Conservation (phyloP, 2,329 filamentous ascomycete genomes). For the Lizonia empirigonia region DNA sequence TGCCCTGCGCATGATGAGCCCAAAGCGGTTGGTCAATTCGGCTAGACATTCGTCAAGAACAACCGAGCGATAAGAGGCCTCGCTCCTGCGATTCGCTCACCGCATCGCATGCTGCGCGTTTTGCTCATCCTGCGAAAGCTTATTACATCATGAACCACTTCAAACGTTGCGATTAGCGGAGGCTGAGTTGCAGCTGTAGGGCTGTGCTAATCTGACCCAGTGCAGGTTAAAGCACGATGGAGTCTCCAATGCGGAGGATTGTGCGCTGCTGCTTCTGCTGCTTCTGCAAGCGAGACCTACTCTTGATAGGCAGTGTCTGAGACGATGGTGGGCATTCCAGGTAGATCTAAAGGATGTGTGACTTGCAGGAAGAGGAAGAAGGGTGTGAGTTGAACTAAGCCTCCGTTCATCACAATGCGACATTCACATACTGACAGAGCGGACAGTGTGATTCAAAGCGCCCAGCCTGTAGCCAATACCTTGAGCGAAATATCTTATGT, state of each 20-base stretch:
- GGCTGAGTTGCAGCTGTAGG: not conserved
- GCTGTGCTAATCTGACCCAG: not conserved
- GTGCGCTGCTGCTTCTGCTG: constrained; percentile 20
- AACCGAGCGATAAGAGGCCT: not conserved
- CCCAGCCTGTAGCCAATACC: constrained; percentile 66
- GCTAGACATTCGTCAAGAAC: not conserved
- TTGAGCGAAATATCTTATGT: constrained; percentile 62
- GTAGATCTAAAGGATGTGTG: constrained; percentile 42
- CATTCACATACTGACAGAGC: constrained; percentile 3
- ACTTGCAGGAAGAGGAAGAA: constrained; percentile 55
- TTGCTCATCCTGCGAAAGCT: not conserved
- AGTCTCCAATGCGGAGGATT: constrained; percentile 25
- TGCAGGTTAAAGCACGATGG: not conserved
- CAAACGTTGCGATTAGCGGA: not conserved
- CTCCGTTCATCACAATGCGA: too few species aligned
- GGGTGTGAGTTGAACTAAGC: constrained; percentile 53
- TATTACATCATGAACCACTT: not conserved
- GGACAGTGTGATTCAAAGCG: constrained; percentile 66
- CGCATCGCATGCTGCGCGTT: not conserved
- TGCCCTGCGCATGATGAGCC: constrained; percentile 9
- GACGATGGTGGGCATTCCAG: constrained; percentile 35
- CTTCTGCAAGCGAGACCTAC: not conserved
- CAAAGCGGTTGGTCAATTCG: not conserved
- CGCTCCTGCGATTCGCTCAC: constrained; percentile 1
- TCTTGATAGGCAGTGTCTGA: not conserved